Percentiles rank a stretch among this genome's conserved stretches.
Evolutionary conservation across 2,329 filamentous ascomycete species (phyloP).

Genomic region (Hypoxylon sp.): DNA sequence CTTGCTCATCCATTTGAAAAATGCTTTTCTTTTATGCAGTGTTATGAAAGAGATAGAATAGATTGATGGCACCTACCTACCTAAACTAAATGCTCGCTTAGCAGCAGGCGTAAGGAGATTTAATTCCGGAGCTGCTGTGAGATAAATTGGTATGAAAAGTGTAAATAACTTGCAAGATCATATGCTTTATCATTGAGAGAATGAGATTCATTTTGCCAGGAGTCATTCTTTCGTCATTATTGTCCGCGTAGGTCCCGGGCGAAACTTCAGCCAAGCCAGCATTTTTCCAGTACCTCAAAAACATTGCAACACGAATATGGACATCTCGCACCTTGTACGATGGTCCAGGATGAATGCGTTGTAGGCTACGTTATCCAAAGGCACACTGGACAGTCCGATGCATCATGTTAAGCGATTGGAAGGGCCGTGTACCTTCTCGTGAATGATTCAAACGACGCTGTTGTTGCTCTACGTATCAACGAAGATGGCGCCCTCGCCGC

Average conservation of each 20-base stretch:
- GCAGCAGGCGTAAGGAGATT: no score
- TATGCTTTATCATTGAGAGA: background rate
- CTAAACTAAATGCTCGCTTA: no score
- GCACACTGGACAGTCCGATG: background rate
- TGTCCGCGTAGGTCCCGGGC: slow-evolving; percentile 8
- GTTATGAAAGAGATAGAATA: no score
- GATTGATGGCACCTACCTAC: no score
- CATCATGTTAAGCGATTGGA: slow-evolving; percentile 34
- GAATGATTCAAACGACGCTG: slow-evolving; percentile 62
- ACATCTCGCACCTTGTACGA: slow-evolving; percentile 18
- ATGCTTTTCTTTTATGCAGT: no score
- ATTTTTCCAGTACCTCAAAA: background rate
- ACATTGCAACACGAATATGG: slow-evolving; percentile 33
- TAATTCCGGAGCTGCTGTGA: background rate
- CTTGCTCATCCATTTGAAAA: no score
- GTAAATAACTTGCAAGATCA: slow-evolving; percentile 31
- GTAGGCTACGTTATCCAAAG: slow-evolving; percentile 32
- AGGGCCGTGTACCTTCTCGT: slow-evolving; percentile 68
- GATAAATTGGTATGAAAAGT: background rate
- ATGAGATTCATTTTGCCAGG: slow-evolving; percentile 6
- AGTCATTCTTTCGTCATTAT: slow-evolving; percentile 15
- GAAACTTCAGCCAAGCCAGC: background rate
- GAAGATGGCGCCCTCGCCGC: slow-evolving; percentile 60
- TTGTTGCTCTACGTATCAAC: slow-evolving; percentile 63
- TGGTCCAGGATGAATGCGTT: slow-evolving; percentile 32